Evolutionary conservation across 345 rosid genomes (phyloP).

Genomic region (Gossypium ekmanianum): DNA sequence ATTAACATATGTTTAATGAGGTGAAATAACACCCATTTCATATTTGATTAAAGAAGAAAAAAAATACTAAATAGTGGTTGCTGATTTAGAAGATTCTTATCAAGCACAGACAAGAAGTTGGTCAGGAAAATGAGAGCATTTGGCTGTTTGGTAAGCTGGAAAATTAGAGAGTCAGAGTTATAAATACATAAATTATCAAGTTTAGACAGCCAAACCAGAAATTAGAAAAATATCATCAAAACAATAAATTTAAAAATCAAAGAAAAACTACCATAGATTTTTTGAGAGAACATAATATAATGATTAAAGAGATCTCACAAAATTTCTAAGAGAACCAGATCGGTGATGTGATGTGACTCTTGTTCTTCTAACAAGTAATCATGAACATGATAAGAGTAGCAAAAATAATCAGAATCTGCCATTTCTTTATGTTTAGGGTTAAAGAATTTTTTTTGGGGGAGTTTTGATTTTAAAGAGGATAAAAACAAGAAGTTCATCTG

Average conservation of each 20-base stretch:
- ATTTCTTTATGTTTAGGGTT: constrained; percentile 4
- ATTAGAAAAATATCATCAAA: background rate
- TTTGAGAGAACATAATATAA: background rate
- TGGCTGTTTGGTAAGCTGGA: constrained; percentile 16
- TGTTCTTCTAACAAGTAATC: constrained; percentile 21
- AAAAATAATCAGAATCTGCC: constrained; percentile 29
- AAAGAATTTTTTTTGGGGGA: background rate
- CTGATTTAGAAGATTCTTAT: constrained; percentile 2
- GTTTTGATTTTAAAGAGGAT: constrained; percentile 12
- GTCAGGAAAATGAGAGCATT: constrained; percentile 20
- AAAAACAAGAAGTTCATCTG: constrained; percentile 21
- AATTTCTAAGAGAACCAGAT: constrained; percentile 19
- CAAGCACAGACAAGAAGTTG: constrained; percentile 10
- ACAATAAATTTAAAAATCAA: background rate
- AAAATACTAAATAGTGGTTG: constrained; percentile 8
- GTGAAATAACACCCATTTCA: background rate
- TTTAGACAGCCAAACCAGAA: constrained; percentile 1
- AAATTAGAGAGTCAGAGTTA: background rate
- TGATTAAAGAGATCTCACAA: constrained; percentile 24
- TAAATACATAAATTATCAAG: background rate
- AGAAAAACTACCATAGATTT: background rate
- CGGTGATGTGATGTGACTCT: constrained; percentile 21
- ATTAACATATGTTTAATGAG: background rate
- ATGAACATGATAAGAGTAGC: constrained; percentile 24
- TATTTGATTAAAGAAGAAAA: background rate